Base-by-base conservation (phyloP, 352 stramenopile genomes). In the Pythium myriotylum region DNA sequence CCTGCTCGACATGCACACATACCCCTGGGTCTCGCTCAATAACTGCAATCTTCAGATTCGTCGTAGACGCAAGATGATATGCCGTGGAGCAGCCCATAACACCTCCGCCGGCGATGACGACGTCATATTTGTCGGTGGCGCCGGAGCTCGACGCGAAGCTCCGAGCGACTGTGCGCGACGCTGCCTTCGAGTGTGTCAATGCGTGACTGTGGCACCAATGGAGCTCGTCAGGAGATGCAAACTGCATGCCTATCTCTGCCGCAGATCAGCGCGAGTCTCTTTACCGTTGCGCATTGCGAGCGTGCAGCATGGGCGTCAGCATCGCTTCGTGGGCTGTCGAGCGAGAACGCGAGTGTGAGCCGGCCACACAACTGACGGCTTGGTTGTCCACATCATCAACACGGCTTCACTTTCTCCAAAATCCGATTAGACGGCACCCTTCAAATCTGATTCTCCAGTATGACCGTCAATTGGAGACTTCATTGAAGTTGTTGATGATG, bases 11-110 rank as follows among this genome's bases (percentile, higher is more conserved):
- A 49, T 7, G 23, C 17, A 27, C 22, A 73, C 78, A 33, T 68
- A 95, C 86, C 56, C 76, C 75, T 26, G 68, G 63, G 54, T 91
- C 83, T 23, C 81, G 84, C 67, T 95, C 86, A 19, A 92, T 63
- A 7, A 95, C 76, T 0, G 83, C 84, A 41, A 95, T 86, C 60
- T 77, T 81, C 23, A 94, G 62, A 26, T 88, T 79, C 17, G 82
- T 86, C 42, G 79, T 82, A 20, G 68, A 59, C n/a, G 81, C 79
- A 47, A 95, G 65, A 56, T 95, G 86, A 63, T 92, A 95, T n/a
- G 86, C 86, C 0, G 81, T 84, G n/a, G 86, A 95, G 69, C 81
- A 91, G 52, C 86, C 86, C 82, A 95, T 92, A 70, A 93, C 86
- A 13, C 86, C 81, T 39, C 84, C 86, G 19, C 86, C 86, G 20